Percentiles rank a stretch among this genome's conserved stretches.
These are phyloP conservation scores for Podospora pseudoanserina DNA, from an alignment of 495 filamentous ascomycete species.

Conservation along the genomic window DNA sequence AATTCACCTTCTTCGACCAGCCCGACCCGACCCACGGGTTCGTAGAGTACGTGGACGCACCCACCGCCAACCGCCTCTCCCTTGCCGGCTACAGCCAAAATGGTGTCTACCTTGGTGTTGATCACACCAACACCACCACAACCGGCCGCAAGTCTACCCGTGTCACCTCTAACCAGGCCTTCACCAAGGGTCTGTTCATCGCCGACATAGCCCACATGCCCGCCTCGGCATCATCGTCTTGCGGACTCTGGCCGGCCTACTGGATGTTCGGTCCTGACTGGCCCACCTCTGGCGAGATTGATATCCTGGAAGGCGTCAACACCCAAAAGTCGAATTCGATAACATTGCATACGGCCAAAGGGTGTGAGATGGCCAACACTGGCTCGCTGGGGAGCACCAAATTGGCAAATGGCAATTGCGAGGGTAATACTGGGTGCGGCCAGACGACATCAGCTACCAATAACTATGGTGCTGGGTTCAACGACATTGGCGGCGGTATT, in stretches of 20 bases:
- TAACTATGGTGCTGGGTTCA: slow-evolving; percentile 69
- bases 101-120: slow-evolving; percentile 53
- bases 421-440: slow-evolving; percentile 50
- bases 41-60: slow-evolving; percentile 60
- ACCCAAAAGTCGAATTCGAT: slow-evolving; percentile 59
- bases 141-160: slow-evolving; percentile 66
- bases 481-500: slow-evolving; percentile 66
- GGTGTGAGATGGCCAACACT: slow-evolving; percentile 54
- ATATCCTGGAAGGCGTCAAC: slow-evolving; percentile 89
- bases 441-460: slow-evolving; percentile 42
- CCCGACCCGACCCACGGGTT: slow-evolving; percentile 67
- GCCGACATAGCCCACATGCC: slow-evolving; percentile 78
- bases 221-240: slow-evolving; percentile 44
- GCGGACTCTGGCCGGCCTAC: slow-evolving; percentile 59
- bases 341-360: slow-evolving; percentile 67
- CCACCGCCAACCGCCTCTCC: slow-evolving; percentile 50
- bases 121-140: slow-evolving; percentile 44
- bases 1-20: slow-evolving; percentile 51
- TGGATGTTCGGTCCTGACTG: slow-evolving; percentile 75
- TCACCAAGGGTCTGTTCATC: slow-evolving; percentile 66
- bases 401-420: slow-evolving; percentile 44
- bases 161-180: slow-evolving; percentile 64
- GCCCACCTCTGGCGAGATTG: slow-evolving; percentile 80
- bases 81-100: slow-evolving; percentile 55
- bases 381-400: slow-evolving; percentile 48